phyloP scores from a whole-genome alignment of 75 land plant species.

The Ceratopteris richardii region DNA sequence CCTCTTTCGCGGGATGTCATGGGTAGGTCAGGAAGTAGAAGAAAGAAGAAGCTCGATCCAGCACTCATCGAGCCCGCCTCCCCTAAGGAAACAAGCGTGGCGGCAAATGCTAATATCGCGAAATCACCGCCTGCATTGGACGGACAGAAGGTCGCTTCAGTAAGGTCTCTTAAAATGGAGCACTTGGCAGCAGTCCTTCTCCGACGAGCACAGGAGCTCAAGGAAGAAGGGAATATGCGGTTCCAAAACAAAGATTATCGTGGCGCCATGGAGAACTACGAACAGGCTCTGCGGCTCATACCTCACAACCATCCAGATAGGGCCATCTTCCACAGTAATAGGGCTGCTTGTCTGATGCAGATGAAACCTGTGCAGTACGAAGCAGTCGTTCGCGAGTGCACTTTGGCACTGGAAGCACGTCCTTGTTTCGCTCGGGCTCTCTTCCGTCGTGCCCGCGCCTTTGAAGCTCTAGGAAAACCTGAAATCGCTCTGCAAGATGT shows the following conservation, averaged over 20 bases:
- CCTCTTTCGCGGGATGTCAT: too few species aligned
- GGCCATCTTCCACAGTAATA: slow-evolving; percentile 42
- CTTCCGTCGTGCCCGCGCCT: slow-evolving; percentile 52
- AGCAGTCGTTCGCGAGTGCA: slow-evolving; percentile 47
- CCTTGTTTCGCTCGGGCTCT: slow-evolving; percentile 56
- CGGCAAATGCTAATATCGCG: background rate
- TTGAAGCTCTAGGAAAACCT: slow-evolving; percentile 41
- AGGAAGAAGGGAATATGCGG: slow-evolving; percentile 57
- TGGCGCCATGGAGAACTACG: slow-evolving; percentile 53
- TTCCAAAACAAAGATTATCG: slow-evolving; percentile 48
- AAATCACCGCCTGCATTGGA: background rate
- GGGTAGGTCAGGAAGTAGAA: slow-evolving; percentile 73
- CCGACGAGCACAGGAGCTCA: slow-evolving; percentile 43
- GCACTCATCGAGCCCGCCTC: background rate
- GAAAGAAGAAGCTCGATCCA: slow-evolving; percentile 32
- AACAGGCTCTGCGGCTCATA: slow-evolving; percentile 51
- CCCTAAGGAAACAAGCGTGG: background rate
- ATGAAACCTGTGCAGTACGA: slow-evolving; percentile 46
- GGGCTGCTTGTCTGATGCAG: slow-evolving; percentile 64
- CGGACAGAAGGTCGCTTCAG: slow-evolving; percentile 13
- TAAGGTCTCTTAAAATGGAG: background rate
- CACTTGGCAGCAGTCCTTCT: slow-evolving; percentile 39
- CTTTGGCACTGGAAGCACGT: slow-evolving; percentile 44
- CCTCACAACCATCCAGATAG: slow-evolving; percentile 49
- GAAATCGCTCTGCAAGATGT: slow-evolving; percentile 59